Percentiles rank a stretch among this genome's conserved stretches.
phyloP scores from a whole-genome alignment of 2,329 filamentous ascomycete species.

The Boeremia lycopersici region DNA sequence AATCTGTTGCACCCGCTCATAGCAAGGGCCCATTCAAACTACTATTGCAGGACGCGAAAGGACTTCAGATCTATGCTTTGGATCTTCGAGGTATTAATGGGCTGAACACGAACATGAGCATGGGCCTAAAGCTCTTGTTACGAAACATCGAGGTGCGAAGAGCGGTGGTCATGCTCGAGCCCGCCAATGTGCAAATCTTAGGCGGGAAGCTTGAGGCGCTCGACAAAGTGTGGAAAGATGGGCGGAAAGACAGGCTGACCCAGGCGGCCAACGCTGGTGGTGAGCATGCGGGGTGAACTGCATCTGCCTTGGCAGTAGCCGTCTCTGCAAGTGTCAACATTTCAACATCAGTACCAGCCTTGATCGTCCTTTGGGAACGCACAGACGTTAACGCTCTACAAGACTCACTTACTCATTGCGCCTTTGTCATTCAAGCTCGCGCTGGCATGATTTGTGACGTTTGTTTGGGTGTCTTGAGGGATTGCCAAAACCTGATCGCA shows the following conservation, averaged over 20 bases:
- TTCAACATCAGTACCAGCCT: neutral
- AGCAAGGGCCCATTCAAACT: constrained; percentile 75
- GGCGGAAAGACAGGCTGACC: constrained; percentile 71
- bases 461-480: neutral
- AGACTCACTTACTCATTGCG: too few relatives aligned
- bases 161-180: constrained; percentile 79
- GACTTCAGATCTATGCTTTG: constrained; percentile 72
- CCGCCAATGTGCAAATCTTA: constrained; percentile 70
- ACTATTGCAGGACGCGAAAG: constrained; percentile 75
- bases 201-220: constrained; percentile 85
- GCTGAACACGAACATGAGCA: constrained; percentile 69
- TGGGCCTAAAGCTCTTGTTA: constrained; percentile 83
- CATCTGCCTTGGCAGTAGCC: neutral
- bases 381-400: too few relatives aligned
- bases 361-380: neutral
- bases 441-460: neutral
- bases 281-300: neutral
- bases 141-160: constrained; percentile 70
- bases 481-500: neutral
- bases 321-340: too few relatives aligned
- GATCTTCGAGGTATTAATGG: constrained; percentile 72
- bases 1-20: constrained; percentile 30
- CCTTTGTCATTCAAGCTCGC: neutral
- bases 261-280: constrained; percentile 55
- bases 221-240: constrained; percentile 78